Evolutionary conservation across 306 rosid genomes (phyloP).

Genomic region (Quercus parvula): DNA sequence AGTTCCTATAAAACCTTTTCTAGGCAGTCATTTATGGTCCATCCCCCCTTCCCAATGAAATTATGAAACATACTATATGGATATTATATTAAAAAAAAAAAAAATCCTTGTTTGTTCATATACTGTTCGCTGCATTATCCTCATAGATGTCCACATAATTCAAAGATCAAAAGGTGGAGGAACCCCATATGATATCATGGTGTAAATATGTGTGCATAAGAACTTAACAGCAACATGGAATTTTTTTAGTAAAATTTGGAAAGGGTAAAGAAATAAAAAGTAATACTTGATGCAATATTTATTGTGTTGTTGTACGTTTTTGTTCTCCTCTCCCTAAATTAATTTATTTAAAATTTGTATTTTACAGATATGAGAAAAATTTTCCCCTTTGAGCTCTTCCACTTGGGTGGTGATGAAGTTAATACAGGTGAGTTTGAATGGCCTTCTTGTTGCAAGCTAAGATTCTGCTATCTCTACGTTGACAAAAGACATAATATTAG

Average conservation of each 20-base stretch:
- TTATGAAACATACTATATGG: constrained; percentile 2
- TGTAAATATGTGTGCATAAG: background rate
- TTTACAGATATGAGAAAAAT: constrained; percentile 83
- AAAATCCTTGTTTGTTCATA: background rate
- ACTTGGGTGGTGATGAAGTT: constrained; percentile 99
- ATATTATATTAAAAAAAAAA: background rate
- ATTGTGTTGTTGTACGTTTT: background rate
- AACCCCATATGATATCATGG: background rate
- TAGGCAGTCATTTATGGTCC: background rate
- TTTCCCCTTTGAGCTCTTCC: constrained; percentile 95
- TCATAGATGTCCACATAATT: background rate
- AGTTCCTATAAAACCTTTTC: constrained; percentile 19
- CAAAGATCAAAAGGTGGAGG: background rate
- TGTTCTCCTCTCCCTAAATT: background rate
- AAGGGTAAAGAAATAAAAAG: background rate
- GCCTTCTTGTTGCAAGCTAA: constrained; percentile 23
- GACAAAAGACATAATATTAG: background rate
- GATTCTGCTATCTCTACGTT: constrained; percentile 6
- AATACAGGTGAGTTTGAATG: constrained; percentile 67
- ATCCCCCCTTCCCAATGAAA: background rate
- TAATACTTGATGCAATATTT: background rate
- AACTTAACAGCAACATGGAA: background rate
- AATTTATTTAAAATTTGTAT: background rate
- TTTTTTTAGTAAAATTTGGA: background rate
- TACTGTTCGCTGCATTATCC: background rate